These are phyloP conservation scores for Hyphopichia fennica DNA, from an alignment of 1,139 yeast genomes.

Conservation along the genomic window DNA sequence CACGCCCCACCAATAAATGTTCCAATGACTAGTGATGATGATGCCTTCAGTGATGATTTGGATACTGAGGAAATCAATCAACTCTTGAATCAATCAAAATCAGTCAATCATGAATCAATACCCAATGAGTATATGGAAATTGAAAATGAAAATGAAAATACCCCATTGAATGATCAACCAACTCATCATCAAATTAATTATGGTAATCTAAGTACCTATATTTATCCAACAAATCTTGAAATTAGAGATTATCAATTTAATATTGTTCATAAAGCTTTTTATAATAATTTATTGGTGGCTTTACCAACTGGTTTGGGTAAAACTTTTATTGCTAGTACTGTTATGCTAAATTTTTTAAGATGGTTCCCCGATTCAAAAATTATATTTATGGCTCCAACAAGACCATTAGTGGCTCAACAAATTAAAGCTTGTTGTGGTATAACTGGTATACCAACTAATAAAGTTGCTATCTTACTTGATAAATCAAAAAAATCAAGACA, in stretches of 20 bases:
- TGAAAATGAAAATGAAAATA: conserved; percentile 4
- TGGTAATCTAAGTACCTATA: conserved; percentile 48
- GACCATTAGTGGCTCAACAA: conserved; percentile 97
- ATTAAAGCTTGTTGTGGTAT: conserved; percentile 89
- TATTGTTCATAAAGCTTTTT: conserved; percentile 72
- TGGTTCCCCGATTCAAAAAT: conserved; percentile 83
- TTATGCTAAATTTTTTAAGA: conserved; percentile 83
- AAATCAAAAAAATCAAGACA: conserved; percentile 63
- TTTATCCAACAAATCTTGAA: conserved; percentile 85
- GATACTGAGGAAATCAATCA: conserved; percentile 1
- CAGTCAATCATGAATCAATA: too few relatives aligned
- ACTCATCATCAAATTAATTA: conserved; percentile 54
- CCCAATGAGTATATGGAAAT: conserved; percentile 6
- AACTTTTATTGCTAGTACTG: conserved; percentile 92
- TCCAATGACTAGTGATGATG: not conserved
- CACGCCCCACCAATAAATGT: too few relatives aligned
- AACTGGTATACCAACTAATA: conserved; percentile 75
- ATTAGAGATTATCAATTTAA: conserved; percentile 85
- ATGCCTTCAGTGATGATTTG: conserved; percentile 2
- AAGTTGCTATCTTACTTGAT: conserved; percentile 82
- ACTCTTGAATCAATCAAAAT: not conserved
- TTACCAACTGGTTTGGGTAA: conserved; percentile 98
- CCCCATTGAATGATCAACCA: conserved; percentile 21
- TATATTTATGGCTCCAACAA: conserved; percentile 94
- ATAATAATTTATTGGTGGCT: conserved; percentile 78